A percentile compares a stretch with the other conserved stretches of the same genome.
Conservation (phyloP, 139 green algal species). For the Micractinium conductrix region DNA sequence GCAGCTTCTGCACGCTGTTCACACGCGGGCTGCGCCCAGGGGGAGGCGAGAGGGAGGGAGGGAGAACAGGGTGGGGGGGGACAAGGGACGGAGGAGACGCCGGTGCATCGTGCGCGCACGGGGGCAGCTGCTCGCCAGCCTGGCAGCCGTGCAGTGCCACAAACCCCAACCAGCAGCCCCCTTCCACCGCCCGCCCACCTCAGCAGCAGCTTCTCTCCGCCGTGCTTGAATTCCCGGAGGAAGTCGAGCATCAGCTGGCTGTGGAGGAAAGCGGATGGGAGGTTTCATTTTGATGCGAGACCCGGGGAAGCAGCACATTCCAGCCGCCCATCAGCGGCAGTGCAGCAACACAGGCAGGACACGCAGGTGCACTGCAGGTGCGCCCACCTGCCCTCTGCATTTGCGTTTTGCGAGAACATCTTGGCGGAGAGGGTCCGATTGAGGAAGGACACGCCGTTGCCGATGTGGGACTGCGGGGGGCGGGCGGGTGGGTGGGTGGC, state of each 20-base stretch:
- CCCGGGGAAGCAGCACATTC: neutral
- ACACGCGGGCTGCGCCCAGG: constrained; percentile 23
- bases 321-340: neutral
- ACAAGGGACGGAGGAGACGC: no score
- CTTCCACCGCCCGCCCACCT: neutral
- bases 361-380: no score
- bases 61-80: no score
- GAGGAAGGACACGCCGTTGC: constrained; percentile 82
- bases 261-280: neutral
- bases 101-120: neutral
- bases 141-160: no score
- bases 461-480: constrained; percentile 62
- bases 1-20: constrained; percentile 48
- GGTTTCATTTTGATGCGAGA: neutral
- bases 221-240: constrained; percentile 58
- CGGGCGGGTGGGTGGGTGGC: neutral
- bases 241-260: constrained; percentile 65
- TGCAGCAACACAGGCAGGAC: no score
- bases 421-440: constrained; percentile 70
- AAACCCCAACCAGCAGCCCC: neutral
- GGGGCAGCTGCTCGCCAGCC: no score
- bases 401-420: constrained; percentile 58
- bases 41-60: no score
- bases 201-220: constrained; percentile 62
- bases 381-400: constrained; percentile 36